Evolutionary conservation across 208 protist species (phyloP).

Genomic region (Blechomonas ayalai): DNA sequence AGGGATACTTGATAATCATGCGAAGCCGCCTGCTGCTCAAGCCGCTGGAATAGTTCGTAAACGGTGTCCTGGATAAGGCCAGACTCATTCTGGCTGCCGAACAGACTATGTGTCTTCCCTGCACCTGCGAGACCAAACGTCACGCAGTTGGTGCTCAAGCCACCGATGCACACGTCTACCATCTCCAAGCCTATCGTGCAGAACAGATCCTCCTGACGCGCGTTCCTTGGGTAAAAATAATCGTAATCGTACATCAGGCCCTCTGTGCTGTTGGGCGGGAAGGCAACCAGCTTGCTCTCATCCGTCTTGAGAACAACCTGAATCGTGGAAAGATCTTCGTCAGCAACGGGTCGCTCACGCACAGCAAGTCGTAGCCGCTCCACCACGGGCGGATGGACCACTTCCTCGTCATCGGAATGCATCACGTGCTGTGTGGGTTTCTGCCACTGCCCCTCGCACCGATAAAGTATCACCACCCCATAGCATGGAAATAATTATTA

Average conservation of each 20-base stretch:
- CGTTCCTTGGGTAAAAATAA: conserved; percentile 75
- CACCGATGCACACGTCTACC: conserved; percentile 77
- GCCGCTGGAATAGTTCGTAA: conserved; percentile 59
- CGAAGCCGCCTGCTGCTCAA: conserved; percentile 33
- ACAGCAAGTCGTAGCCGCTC: conserved; percentile 74
- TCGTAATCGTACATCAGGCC: conserved; percentile 89
- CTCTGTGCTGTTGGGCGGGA: conserved; percentile 37
- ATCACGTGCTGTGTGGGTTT: neutral
- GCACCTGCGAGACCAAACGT: conserved; percentile 60
- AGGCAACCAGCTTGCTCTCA: conserved; percentile 77
- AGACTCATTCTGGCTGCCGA: conserved; percentile 61
- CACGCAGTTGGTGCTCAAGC: conserved; percentile 74
- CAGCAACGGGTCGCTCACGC: conserved; percentile 58
- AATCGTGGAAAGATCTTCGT: conserved; percentile 45
- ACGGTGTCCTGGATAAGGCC: conserved; percentile 85
- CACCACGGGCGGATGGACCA: conserved; percentile 39
- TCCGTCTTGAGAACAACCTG: conserved; percentile 55
- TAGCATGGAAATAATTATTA: no score
- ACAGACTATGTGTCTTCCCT: conserved; percentile 88
- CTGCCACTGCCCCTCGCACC: no score
- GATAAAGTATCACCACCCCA: no score
- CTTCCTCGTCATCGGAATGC: conserved; percentile 1
- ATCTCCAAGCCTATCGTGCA: conserved; percentile 77
- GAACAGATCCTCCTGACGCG: conserved; percentile 71
- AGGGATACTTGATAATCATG: conserved; percentile 57